phyloP scores from a whole-genome alignment of 106 monocot genomes.

The Apostasia ramifera region DNA sequence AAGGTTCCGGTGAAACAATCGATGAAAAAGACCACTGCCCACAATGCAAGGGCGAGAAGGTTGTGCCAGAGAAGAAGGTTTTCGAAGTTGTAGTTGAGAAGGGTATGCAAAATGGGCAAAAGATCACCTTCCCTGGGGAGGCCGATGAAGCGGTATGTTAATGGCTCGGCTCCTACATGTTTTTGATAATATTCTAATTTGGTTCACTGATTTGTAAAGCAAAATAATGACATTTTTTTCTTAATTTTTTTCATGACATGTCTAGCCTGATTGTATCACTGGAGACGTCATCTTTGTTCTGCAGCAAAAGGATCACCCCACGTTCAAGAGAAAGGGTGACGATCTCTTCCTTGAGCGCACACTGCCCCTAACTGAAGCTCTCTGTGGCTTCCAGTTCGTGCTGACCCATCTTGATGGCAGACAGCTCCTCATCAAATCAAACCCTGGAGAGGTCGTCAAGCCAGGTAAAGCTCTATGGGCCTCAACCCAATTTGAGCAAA shows the following conservation, averaged over 20 bases:
- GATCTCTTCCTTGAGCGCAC: conserved; percentile 82
- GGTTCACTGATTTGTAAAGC: neutral
- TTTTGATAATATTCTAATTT: neutral
- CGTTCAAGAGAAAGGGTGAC: conserved; percentile 89
- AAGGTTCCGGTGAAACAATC: conserved; percentile 83
- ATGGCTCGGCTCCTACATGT: neutral
- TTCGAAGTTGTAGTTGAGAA: conserved; percentile 85
- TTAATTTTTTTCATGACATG: neutral
- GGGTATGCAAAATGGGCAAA: conserved; percentile 91
- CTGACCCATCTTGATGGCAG: conserved; percentile 80
- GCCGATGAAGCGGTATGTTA: conserved; percentile 86
- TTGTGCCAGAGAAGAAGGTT: conserved; percentile 88
- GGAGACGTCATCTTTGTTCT: conserved; percentile 91
- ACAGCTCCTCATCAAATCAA: conserved; percentile 84
- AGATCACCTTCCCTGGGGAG: conserved; percentile 90
- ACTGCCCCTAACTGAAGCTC: conserved; percentile 72
- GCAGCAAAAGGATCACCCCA: conserved; percentile 87
- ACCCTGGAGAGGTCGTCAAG: conserved; percentile 87
- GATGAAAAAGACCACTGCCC: conserved; percentile 78
- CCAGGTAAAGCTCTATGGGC: conserved; percentile 29
- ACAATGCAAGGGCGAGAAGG: conserved; percentile 91
- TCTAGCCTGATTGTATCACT: conserved; percentile 74
- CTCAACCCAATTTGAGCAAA: neutral
- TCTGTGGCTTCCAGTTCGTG: conserved; percentile 93
- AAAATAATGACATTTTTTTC: neutral